phyloP scores from a whole-genome alignment of 306 rosid species.

The Cicer cuneatum region DNA sequence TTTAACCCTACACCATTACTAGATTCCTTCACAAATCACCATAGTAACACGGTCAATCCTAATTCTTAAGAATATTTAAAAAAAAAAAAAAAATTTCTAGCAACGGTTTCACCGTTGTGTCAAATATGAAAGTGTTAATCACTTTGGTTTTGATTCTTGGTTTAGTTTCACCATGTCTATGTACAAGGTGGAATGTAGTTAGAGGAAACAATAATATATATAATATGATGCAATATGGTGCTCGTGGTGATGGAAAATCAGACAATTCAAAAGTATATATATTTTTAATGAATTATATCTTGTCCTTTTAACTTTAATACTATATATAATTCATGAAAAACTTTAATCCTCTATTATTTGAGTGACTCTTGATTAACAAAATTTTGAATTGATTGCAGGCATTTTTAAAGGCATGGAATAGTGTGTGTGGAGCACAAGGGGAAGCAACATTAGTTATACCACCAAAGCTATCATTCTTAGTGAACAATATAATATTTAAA shows the following conservation, averaged over 20 bases:
- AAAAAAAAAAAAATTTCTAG: too few relatives aligned
- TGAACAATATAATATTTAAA: background rate
- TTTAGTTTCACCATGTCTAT: background rate
- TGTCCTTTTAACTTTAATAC: too few relatives aligned
- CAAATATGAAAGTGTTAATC: background rate
- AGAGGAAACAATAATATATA: background rate
- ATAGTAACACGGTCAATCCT: background rate
- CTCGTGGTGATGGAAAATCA: background rate
- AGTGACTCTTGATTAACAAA: background rate
- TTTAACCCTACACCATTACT: background rate
- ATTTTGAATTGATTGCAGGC: background rate
- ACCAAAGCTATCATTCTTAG: background rate
- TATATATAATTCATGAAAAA: too few relatives aligned
- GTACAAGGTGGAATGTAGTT: background rate
- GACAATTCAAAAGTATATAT: background rate
- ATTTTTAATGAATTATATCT: too few relatives aligned
- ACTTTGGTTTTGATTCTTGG: background rate
- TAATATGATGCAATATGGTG: background rate
- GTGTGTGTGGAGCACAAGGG: background rate
- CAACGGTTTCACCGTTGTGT: background rate
- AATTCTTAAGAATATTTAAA: background rate
- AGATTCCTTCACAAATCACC: background rate
- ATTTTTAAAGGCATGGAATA: constrained; percentile 17
- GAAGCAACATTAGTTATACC: background rate
- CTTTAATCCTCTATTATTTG: background rate